A percentile compares a stretch with the other conserved stretches of the same genome.
Evolutionary conservation across 768 basidiomycete species (phyloP).

Genomic region (Termitomyces sp.): DNA sequence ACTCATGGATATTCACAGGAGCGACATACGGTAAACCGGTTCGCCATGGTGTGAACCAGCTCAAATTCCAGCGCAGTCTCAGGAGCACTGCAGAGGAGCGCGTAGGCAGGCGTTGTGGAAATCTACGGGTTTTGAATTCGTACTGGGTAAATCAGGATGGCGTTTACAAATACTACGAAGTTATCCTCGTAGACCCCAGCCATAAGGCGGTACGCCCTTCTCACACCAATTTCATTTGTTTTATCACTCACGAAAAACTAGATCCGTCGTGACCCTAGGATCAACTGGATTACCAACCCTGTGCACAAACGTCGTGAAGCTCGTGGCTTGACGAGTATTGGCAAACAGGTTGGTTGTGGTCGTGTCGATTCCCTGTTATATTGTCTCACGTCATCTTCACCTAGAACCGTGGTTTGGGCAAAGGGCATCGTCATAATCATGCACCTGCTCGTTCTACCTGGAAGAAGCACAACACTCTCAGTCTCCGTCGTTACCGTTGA

Average conservation of each 20-base stretch:
- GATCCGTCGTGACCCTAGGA: slow-evolving; percentile 93
- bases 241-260: slow-evolving; percentile 23
- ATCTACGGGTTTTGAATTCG: slow-evolving; percentile 93
- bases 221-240: not conserved
- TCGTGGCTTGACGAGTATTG: slow-evolving; percentile 94
- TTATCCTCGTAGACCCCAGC: slow-evolving; percentile 94
- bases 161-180: slow-evolving; percentile 99
- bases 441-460: slow-evolving; percentile 86
- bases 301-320: slow-evolving; percentile 99
- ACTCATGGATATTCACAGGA: slow-evolving; percentile 39
- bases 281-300: slow-evolving; percentile 98
- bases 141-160: slow-evolving; percentile 99
- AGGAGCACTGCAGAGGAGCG: slow-evolving; percentile 96
- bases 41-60: slow-evolving; percentile 98
- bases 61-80: slow-evolving; percentile 94
- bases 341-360: slow-evolving; percentile 71
- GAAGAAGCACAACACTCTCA: slow-evolving; percentile 98
- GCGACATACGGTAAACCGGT: slow-evolving; percentile 99
- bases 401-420: slow-evolving; percentile 95
- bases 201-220: slow-evolving; percentile 78
- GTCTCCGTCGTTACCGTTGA: slow-evolving; percentile 85
- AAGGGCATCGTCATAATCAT: slow-evolving; percentile 93
- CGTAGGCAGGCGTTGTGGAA: slow-evolving; percentile 93
- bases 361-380: slow-evolving; percentile 6
- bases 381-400: slow-evolving; percentile 1